Evolutionary conservation across 352 stramenopile species (phyloP), one percentile per base, ranked within the genome.

Genomic region (Globisporangium alternatum): DNA sequence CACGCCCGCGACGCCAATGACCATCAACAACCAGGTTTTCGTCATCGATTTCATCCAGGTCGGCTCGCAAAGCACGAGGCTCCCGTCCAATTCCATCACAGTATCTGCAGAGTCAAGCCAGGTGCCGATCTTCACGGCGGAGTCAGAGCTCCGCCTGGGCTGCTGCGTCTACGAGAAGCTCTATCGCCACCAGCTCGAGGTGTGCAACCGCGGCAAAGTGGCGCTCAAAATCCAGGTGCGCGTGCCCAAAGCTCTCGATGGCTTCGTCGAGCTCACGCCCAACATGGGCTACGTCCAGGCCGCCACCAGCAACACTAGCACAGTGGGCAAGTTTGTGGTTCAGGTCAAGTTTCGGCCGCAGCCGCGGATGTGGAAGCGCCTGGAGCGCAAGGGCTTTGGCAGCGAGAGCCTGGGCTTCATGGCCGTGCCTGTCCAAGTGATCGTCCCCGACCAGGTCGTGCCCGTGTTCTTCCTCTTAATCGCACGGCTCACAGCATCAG

Each of bases 121-220:
- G 28, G 78, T 88, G 4, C 82, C 78, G 0, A 71, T 89, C 17
- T 89, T 79, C 48, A 71, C 79, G 12, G 54, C 68, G 0, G 31
- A 49, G 2, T 39, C 51, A 2, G 53, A 76, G 9, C 69, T 97
- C 2, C 77, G 98, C 66, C 80, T 98, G 19, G 75, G 75, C 30
- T 97, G 91, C 60, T 96, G 86, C 53, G 81, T 95, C 1, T 89
- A 89, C 52, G 83, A 79, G 5, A 96, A 96, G 49, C 77, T 97
- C 4, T 97, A 97, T 65, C 83, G 91, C 0, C 77, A 86, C 7
- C 81, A 93, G 48, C 57, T 97, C 3, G 44, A 83, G 1, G 58
- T 97, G 2, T 82, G 78, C 49, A 98, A 98, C 60, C 85, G 93
- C 15, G 90, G 89, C 12, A 95, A 93, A 66, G 86, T 97, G 17